Percentiles rank a stretch among this genome's conserved stretches.
These are phyloP conservation scores for Hymenoscyphus infarciens DNA, from an alignment of 2,329 filamentous ascomycete genomes.

Conservation along the genomic window DNA sequence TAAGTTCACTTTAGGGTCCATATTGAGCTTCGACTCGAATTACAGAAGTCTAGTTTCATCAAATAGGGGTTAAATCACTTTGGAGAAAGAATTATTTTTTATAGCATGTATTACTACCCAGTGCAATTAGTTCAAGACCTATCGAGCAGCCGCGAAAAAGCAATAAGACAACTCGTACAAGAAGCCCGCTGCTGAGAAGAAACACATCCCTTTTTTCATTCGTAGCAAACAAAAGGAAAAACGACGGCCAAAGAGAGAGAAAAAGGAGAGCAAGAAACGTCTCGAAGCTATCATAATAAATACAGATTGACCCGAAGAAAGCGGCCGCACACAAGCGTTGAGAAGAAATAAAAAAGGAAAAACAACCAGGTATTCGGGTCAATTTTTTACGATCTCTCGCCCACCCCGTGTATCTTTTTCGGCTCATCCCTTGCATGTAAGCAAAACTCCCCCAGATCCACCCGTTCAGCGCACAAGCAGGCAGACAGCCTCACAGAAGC, in stretches of 20 bases:
- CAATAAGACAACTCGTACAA: background rate
- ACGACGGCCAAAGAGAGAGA: slow-evolving; percentile 27
- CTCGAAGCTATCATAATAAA: slow-evolving; percentile 34
- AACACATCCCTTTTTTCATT: slow-evolving; percentile 30
- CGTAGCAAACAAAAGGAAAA: slow-evolving; percentile 27
- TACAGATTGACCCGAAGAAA: slow-evolving; percentile 32
- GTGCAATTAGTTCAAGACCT: slow-evolving; percentile 4
- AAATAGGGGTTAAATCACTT: background rate
- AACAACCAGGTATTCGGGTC: slow-evolving; percentile 14
- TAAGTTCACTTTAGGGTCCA: too few species aligned
- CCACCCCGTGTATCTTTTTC: slow-evolving; percentile 22
- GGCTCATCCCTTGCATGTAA: slow-evolving; percentile 17
- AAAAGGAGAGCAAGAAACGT: slow-evolving; percentile 25
- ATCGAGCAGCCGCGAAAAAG: background rate
- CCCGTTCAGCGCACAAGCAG: slow-evolving; percentile 22
- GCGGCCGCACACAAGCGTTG: slow-evolving; percentile 14
- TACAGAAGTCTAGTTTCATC: background rate
- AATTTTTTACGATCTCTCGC: slow-evolving; percentile 28
- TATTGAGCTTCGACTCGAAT: too few species aligned
- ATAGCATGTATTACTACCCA: slow-evolving; percentile 3
- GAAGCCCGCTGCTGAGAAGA: background rate
- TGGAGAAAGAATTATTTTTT: background rate
- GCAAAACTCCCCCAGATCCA: slow-evolving; percentile 29
- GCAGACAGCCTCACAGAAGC: slow-evolving; percentile 33
- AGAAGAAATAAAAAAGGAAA: slow-evolving; percentile 19